Evolutionary conservation across 805 yeast genomes (phyloP), one percentile per base, ranked within the genome.

Genomic region (Nakazawaea laoshanensis): DNA sequence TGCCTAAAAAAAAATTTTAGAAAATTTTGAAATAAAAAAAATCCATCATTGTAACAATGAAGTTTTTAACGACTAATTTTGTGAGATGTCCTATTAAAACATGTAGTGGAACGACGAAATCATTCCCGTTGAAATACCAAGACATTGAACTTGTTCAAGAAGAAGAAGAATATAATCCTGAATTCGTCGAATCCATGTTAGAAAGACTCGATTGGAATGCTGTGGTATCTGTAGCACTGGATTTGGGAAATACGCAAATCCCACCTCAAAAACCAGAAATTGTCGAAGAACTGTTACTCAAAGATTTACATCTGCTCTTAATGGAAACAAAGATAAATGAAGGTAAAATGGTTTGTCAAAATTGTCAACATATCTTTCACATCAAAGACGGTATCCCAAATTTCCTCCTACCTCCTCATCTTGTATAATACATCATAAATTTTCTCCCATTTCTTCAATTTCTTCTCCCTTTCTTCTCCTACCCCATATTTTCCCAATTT

Each of bases 301-400:
- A 61, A 40, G 95, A 87, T 43, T 63, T 92, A 42, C 97, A 89
- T 51, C 57, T 67, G 3, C 59, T 89, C 39, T 66, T 89, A 35
- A 57, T 92, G 24, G 96, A 89, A 52, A 89, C 96, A 1, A 86
- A 78, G 41, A 84, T 92, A 34, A 52, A 67, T 7, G 89, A 88
- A 46, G 99, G 98, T 3, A 76, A 77, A 47, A 86, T 92, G 97
- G 65, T 64, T 9, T 92, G 99, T 53, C 64, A 69, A 15, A 79
- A 79, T 57, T 92, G 99, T 53, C 77, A 74, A 1, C 96, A 89
- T 55, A 64, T 82, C 6, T 92, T 88, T 58, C 74, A 81, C 61
- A 82, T 92, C 61, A 89, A 88, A 58, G 88, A 86, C 63, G 76
- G 92, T 32, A 87, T 92, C 46, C 96, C 99, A 22, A 89, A 89